A percentile compares a stretch with the other conserved stretches of the same genome.
phyloP scores from a whole-genome alignment of 2,329 filamentous ascomycete genomes.

The Cladosporium sp. region DNA sequence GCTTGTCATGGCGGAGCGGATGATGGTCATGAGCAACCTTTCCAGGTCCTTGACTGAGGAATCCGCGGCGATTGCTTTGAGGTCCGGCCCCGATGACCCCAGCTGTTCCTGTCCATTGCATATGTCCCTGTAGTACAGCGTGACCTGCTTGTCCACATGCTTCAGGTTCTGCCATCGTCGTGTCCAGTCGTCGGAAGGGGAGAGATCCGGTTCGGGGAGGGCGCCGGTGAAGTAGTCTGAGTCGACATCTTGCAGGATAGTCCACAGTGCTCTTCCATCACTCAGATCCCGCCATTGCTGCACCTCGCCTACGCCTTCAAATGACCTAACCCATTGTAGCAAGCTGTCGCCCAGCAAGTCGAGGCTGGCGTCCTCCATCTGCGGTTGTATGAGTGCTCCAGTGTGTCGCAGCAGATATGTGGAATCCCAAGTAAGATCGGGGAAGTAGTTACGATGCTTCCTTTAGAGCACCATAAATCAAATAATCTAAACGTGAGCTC shows the following conservation, averaged over 20 bases:
- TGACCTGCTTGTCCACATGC: constrained; percentile 45
- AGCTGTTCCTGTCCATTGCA: constrained; percentile 35
- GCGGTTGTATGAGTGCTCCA: too few species aligned
- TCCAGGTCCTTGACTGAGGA: constrained; percentile 34
- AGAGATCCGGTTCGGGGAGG: constrained; percentile 43
- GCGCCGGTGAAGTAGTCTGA: constrained; percentile 43
- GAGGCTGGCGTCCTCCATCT: constrained; percentile 13
- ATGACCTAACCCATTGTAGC: constrained; percentile 40
- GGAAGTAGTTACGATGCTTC: too few species aligned
- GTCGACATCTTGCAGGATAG: constrained; percentile 44
- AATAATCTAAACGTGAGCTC: too few species aligned
- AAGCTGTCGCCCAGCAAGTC: constrained; percentile 27
- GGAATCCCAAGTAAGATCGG: too few species aligned
- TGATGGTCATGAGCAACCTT: constrained; percentile 44
- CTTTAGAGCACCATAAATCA: background rate
- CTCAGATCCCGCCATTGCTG: constrained; percentile 40
- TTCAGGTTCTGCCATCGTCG: constrained; percentile 51
- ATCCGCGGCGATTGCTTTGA: constrained; percentile 46
- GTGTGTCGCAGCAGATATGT: too few species aligned
- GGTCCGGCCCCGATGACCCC: constrained; percentile 39
- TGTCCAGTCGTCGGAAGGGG: constrained; percentile 45
- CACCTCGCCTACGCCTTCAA: constrained; percentile 35
- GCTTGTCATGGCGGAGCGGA: constrained; percentile 44
- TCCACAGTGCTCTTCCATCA: constrained; percentile 45
- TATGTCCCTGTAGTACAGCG: constrained; percentile 45